Evolutionary conservation across 1,284 basidiomycete genomes (phyloP), one percentile per base, ranked within the genome.

Genomic region (Ustilago vetiveriae): DNA sequence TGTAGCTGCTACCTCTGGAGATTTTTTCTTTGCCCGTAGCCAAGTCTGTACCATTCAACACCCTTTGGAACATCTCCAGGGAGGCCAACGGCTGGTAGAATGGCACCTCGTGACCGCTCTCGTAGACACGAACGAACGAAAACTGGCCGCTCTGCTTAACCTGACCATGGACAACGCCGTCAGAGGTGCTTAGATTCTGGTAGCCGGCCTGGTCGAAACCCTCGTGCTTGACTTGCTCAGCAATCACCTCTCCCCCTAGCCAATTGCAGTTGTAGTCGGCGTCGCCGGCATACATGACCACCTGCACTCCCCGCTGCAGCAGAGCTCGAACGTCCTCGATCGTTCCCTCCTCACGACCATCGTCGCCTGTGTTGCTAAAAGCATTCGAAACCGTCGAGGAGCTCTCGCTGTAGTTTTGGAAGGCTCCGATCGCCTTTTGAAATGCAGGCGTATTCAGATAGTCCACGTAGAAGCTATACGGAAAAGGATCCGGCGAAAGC

Each of bases 231-330:
- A 75, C 59, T 24, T 57, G 45, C 26, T 73, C 54, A 19, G 75
- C 65, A 13, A 73, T 49, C 21, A 54, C 54, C 27, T 70, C 44
- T 17, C 49, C 57, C 9, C 75, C 75, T 2, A 75, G 22, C 57
- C 58, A 75, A 40, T 75, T 75, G 58, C 73, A 75, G 32, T 73
- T 73, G 64, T 72, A 75, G 46, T 75, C 74, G 26, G 74, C 74
- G 27, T 75, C 72, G 9, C 74, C 74, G 4, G 68, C 65, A 29
- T 60, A 60, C 47, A 76, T 47, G 4, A 63, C 63, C 26, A 76
- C 73, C 23, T 62, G 54, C 16, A 75, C 45, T 6, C 70, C 72
- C 23, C 54, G 49, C 1, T 65, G 42, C n/a, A 76, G 40, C 21
- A 76, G 57, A n/a, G 40, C n/a, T 3, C 51, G 44, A 21, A 76